Percentiles rank a stretch among this genome's conserved stretches.
Evolutionary conservation across 2,329 filamentous ascomycete genomes (phyloP).

Genomic region (Hymenoscyphus linearis): DNA sequence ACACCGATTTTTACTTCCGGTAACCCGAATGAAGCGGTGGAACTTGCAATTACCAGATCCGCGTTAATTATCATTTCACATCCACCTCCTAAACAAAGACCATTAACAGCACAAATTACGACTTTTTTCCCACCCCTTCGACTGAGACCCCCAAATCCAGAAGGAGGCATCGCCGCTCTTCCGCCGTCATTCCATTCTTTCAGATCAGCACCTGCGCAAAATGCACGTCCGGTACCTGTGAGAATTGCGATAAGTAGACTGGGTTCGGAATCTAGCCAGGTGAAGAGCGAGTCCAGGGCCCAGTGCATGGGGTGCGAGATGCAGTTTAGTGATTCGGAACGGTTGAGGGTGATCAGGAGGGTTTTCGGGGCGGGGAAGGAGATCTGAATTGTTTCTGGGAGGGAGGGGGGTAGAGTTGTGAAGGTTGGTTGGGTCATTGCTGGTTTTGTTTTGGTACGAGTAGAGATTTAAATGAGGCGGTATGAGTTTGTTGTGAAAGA

Average conservation of each 20-base stretch:
- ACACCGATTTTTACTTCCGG: constrained; percentile 70
- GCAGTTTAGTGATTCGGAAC: constrained; percentile 53
- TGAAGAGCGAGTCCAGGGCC: constrained; percentile 43
- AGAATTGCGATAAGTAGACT: constrained; percentile 53
- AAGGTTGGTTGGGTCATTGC: constrained; percentile 13
- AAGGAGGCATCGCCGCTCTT: constrained; percentile 26
- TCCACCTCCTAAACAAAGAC: constrained; percentile 68
- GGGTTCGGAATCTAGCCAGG: constrained; percentile 60
- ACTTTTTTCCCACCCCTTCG: constrained; percentile 67
- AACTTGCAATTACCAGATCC: constrained; percentile 63
- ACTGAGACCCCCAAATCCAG: constrained; percentile 61
- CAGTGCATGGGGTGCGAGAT: constrained; percentile 36
- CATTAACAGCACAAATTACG: constrained; percentile 71
- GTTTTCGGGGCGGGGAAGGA: constrained; percentile 49
- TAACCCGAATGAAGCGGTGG: constrained; percentile 56
- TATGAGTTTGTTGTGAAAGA: neutral
- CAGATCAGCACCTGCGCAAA: constrained; percentile 64
- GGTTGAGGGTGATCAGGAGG: constrained; percentile 56
- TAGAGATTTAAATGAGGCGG: neutral
- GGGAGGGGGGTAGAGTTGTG: constrained; percentile 17
- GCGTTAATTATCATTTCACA: constrained; percentile 72
- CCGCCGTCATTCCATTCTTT: constrained; percentile 50
- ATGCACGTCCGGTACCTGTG: constrained; percentile 58
- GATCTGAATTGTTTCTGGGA: constrained; percentile 26
- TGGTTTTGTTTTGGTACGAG: neutral